Percentiles rank a stretch among this genome's conserved stretches.
These are phyloP conservation scores for Plasmodium fragile DNA, from an alignment of 169 alveolate genomes.

Conservation along the genomic window DNA sequence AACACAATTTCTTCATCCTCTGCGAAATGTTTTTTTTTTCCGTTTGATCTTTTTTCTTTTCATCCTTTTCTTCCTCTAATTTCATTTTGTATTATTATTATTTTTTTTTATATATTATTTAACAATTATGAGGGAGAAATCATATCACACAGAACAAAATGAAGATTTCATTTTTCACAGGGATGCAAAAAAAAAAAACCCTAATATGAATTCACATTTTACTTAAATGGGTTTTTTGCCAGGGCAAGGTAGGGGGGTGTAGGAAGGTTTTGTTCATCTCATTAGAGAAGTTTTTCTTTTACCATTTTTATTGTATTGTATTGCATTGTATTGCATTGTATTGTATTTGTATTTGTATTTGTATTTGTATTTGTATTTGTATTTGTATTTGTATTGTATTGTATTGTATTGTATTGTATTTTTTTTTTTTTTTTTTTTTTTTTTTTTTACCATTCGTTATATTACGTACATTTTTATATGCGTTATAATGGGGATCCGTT, in stretches of 20 bases:
- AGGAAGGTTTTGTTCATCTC: background rate
- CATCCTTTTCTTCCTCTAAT: slow-evolving; percentile 33
- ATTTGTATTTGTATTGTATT: no score
- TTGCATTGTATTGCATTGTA: background rate
- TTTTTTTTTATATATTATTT: slow-evolving; percentile 1
- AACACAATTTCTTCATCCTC: slow-evolving; percentile 62
- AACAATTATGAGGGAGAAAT: background rate
- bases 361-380: no score
- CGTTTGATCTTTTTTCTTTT: slow-evolving; percentile 12
- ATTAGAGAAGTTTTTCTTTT: background rate
- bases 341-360: no score
- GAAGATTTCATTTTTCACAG: background rate
- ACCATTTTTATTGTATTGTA: background rate
- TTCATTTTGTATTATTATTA: slow-evolving; percentile 46
- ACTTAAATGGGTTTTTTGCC: background rate
- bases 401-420: background rate
- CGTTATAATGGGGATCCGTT: background rate
- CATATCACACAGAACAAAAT: background rate
- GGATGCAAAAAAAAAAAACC: background rate
- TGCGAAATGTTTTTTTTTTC: slow-evolving; percentile 62
- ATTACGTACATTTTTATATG: background rate
- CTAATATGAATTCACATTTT: slow-evolving; percentile 5
- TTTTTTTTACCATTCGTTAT: background rate
- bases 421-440: background rate
- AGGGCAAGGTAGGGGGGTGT: background rate